These are phyloP conservation scores for Sphenostylis stenocarpa DNA, from an alignment of 306 rosid species.

Conservation along the genomic window DNA sequence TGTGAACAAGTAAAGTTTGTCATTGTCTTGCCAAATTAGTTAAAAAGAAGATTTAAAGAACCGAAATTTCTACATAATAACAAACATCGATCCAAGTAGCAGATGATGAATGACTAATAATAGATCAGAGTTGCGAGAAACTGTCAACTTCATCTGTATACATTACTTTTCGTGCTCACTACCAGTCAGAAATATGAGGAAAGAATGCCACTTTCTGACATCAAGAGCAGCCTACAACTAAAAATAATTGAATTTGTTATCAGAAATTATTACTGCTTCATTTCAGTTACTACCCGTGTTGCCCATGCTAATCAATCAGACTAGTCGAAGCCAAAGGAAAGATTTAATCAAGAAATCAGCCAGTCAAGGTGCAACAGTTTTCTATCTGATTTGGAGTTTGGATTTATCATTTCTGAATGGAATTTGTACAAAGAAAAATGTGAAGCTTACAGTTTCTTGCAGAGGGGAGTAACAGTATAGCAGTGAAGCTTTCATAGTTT, in stretches of 20 bases:
- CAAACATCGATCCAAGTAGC: constrained; percentile 23
- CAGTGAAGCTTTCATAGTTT: constrained; percentile 11
- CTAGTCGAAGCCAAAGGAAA: constrained; percentile 15
- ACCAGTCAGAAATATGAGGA: constrained; percentile 13
- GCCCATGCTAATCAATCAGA: constrained; percentile 15
- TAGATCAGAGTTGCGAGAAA: neutral
- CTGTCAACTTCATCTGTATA: neutral
- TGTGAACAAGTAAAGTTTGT: constrained; percentile 34
- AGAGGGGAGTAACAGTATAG: neutral
- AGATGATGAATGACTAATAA: neutral
- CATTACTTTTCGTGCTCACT: neutral
- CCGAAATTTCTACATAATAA: constrained; percentile 21
- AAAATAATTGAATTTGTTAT: neutral
- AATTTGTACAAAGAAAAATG: neutral
- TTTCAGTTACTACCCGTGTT: neutral
- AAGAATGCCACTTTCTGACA: neutral
- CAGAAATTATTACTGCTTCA: constrained; percentile 8
- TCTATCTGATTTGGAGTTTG: neutral
- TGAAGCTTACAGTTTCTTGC: constrained; percentile 4
- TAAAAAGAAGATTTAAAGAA: constrained; percentile 21
- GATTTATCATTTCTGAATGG: neutral
- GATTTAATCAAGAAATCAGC: neutral
- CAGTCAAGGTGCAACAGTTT: neutral
- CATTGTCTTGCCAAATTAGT: constrained; percentile 26
- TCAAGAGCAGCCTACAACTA: neutral